Evolutionary conservation across 2,329 filamentous ascomycete genomes (phyloP).

Genomic region (Cercospora sp.): DNA sequence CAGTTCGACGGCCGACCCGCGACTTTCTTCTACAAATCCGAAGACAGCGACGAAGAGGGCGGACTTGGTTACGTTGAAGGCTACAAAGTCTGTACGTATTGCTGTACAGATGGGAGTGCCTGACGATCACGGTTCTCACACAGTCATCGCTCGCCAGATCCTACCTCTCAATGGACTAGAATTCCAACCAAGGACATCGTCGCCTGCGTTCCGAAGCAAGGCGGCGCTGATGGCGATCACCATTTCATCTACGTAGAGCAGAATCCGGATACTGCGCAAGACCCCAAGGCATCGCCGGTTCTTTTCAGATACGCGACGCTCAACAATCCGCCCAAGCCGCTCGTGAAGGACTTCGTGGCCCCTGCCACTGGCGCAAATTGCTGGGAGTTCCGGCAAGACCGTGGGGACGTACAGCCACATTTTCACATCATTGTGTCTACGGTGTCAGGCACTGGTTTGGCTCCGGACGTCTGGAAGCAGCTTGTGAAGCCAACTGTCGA

Average conservation of each 20-base stretch:
- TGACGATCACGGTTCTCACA: conserved; percentile 1
- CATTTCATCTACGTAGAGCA: conserved; percentile 30
- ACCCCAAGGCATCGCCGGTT: conserved; percentile 24
- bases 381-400: conserved; percentile 25
- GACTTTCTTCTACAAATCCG: conserved; percentile 32
- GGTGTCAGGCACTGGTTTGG: conserved; percentile 47
- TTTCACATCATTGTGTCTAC: conserved; percentile 50
- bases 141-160: conserved; percentile 10
- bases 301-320: conserved; percentile 29
- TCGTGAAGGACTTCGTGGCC: conserved; percentile 26
- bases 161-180: conserved; percentile 23
- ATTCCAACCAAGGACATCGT: conserved; percentile 31
- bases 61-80: conserved; percentile 30
- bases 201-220: conserved; percentile 24
- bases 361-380: conserved; percentile 25
- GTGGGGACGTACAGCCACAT: conserved; percentile 18
- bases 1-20: conserved; percentile 32
- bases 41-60: conserved; percentile 23
- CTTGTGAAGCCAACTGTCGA: conserved; percentile 47
- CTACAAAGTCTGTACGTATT: conserved; percentile 27
- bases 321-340: conserved; percentile 30
- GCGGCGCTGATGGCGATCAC: conserved; percentile 22
- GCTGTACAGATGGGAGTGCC: background rate
- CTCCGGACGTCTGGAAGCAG: conserved; percentile 43
- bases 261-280: conserved; percentile 24